Percentiles rank a stretch among this genome's conserved stretches.
phyloP scores from a whole-genome alignment of 352 stramenopile genomes.

The Pythium sukuiense region DNA sequence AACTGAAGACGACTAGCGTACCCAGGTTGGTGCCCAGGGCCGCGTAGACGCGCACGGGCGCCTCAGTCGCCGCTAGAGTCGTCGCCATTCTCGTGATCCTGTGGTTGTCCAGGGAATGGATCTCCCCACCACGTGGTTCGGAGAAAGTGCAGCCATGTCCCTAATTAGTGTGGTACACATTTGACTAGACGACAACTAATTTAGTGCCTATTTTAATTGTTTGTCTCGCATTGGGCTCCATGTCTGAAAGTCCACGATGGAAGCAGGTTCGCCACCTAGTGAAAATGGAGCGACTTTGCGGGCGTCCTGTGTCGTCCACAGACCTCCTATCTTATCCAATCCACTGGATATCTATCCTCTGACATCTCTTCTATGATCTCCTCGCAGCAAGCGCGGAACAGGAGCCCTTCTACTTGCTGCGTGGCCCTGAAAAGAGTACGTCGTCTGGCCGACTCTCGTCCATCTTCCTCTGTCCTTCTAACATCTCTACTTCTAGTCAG shows the following conservation, averaged over 20 bases:
- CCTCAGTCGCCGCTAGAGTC: not conserved
- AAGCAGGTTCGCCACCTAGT: conserved; percentile 9
- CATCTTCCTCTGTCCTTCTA: not conserved
- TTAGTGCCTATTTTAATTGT: not conserved
- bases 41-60: conserved; percentile 43
- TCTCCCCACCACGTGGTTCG: not conserved
- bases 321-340: not conserved
- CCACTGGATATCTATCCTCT: not conserved
- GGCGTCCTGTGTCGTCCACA: not conserved
- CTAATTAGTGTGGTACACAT: conserved; percentile 1
- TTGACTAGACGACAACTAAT: not conserved
- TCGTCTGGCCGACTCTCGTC: not conserved
- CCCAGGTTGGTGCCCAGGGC: conserved; percentile 79
- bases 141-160: conserved; percentile 5
- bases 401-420: conserved; percentile 60
- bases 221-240: not conserved
- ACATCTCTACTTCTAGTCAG: conserved; percentile 38
- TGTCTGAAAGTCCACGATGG: conserved; percentile 15
- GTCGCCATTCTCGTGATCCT: not conserved
- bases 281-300: not conserved
- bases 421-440: conserved; percentile 57
- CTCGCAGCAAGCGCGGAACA: conserved; percentile 34
- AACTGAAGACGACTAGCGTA: conserved; percentile 20
- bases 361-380: not conserved
- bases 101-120: not conserved